phyloP scores from a whole-genome alignment of 345 rosid species.

The Gossypium australe region DNA sequence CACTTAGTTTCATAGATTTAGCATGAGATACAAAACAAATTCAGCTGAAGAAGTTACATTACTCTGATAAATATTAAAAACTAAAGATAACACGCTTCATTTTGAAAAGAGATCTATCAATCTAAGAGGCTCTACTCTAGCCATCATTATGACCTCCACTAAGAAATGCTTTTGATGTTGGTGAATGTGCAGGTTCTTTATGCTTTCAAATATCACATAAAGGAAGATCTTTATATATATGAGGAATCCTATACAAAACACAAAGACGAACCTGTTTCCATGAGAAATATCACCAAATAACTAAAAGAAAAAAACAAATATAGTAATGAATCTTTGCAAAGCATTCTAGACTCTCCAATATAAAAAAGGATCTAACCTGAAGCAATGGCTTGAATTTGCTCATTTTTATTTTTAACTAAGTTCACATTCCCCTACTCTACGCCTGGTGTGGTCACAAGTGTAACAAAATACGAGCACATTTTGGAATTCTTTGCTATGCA shows the following conservation, averaged over 20 bases:
- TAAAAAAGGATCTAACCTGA: slow-evolving; percentile 3
- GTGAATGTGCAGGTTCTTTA: not conserved
- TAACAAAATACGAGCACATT: not conserved
- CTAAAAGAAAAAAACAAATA: slow-evolving; percentile 6
- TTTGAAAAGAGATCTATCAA: not conserved
- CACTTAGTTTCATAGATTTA: not conserved
- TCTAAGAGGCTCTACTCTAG: not conserved
- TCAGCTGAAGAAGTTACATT: not conserved
- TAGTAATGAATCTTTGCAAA: not conserved
- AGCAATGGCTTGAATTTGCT: not conserved
- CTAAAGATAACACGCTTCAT: not conserved
- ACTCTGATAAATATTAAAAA: not conserved
- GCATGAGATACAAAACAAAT: slow-evolving; percentile 2
- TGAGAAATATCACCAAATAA: slow-evolving; percentile 8
- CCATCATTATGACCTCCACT: not conserved
- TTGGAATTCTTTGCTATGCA: not conserved
- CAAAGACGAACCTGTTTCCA: not conserved
- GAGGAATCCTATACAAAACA: not conserved
- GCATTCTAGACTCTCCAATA: not conserved
- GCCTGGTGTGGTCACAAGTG: not conserved
- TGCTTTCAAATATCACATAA: not conserved
- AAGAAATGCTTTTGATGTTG: not conserved
- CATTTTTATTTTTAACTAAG: not conserved
- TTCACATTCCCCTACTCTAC: not conserved
- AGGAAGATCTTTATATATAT: not conserved